A percentile compares a stretch with the other conserved stretches of the same genome.
phyloP scores from a whole-genome alignment of 805 yeast species.

The Citeromyces matritensis region DNA sequence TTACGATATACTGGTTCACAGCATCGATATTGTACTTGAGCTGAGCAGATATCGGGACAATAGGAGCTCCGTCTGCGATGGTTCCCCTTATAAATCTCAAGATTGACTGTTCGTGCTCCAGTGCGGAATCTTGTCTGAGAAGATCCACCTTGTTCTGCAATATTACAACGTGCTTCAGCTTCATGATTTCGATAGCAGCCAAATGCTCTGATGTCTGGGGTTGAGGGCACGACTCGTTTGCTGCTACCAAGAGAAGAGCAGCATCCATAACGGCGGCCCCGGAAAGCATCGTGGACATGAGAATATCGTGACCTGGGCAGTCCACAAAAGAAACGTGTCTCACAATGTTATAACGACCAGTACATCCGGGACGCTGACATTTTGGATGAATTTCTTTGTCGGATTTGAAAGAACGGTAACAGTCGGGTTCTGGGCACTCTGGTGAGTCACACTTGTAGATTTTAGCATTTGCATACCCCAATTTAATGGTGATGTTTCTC shows the following conservation, averaged over 20 bases:
- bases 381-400: constrained; percentile 92
- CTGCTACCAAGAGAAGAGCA: constrained; percentile 88
- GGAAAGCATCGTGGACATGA: constrained; percentile 99
- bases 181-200: constrained; percentile 99
- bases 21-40: constrained; percentile 97
- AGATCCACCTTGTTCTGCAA: constrained; percentile 96
- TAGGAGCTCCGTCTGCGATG: constrained; percentile 97
- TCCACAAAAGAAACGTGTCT: constrained; percentile 98
- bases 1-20: constrained; percentile 90
- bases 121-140: constrained; percentile 93
- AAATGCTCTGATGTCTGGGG: constrained; percentile 99
- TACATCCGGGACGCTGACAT: constrained; percentile 77
- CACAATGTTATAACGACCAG: constrained; percentile 76
- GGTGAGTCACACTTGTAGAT: constrained; percentile 85
- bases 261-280: constrained; percentile 99
- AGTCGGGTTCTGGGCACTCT: constrained; percentile 82
- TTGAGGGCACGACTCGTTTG: constrained; percentile 98
- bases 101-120: constrained; percentile 90
- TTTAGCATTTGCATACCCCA: constrained; percentile 98
- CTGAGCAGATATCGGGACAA: constrained; percentile 97
- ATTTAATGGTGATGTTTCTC: constrained; percentile 95
- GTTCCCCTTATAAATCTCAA: constrained; percentile 92
- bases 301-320: constrained; percentile 99
- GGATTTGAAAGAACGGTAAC: constrained; percentile 88
- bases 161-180: constrained; percentile 89